A percentile compares a stretch with the other conserved stretches of the same genome.
Conservation (phyloP, 1,284 basidiomycete species). For the Trametes hirsuta region DNA sequence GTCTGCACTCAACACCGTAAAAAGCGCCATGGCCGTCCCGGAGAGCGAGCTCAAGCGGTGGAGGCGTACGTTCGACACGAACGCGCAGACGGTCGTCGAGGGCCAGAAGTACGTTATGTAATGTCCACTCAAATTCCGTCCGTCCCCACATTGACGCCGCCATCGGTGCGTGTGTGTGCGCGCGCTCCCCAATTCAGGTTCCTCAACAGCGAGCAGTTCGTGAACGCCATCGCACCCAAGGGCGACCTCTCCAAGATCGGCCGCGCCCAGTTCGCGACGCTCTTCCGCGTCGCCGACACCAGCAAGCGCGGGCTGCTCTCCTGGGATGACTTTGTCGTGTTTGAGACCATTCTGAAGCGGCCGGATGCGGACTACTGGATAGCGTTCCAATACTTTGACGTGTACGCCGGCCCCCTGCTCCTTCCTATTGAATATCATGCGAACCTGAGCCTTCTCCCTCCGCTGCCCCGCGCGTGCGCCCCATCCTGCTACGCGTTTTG, state of each 20-base stretch:
- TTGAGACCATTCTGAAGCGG: constrained; percentile 87
- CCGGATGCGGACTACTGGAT: constrained; percentile 96
- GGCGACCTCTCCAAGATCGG: constrained; percentile 85
- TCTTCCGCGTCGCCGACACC: constrained; percentile 90
- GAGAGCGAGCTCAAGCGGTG: constrained; percentile 86
- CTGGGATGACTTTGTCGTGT: constrained; percentile 94
- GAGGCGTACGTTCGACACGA: constrained; percentile 83
- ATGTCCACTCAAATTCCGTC: not conserved
- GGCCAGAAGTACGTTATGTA: constrained; percentile 75
- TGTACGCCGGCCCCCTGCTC: constrained; percentile 52
- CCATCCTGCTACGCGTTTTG: not conserved
- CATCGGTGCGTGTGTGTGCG: not conserved
- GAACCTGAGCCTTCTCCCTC: constrained; percentile 1
- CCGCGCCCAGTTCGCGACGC: constrained; percentile 82
- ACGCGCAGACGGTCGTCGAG: constrained; percentile 71
- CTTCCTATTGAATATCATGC: constrained; percentile 12
- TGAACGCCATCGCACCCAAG: constrained; percentile 89
- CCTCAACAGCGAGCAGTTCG: constrained; percentile 83
- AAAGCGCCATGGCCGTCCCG: constrained; percentile 69
- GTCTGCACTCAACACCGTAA: constrained; percentile 64
- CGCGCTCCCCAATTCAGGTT: constrained; percentile 50
- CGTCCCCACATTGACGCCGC: not conserved
- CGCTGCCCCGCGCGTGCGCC: not conserved
- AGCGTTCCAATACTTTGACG: constrained; percentile 95
- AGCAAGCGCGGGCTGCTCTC: constrained; percentile 80